Conservation (phyloP, 2,329 filamentous ascomycete genomes). For the Leptographium galeiforme region DNA sequence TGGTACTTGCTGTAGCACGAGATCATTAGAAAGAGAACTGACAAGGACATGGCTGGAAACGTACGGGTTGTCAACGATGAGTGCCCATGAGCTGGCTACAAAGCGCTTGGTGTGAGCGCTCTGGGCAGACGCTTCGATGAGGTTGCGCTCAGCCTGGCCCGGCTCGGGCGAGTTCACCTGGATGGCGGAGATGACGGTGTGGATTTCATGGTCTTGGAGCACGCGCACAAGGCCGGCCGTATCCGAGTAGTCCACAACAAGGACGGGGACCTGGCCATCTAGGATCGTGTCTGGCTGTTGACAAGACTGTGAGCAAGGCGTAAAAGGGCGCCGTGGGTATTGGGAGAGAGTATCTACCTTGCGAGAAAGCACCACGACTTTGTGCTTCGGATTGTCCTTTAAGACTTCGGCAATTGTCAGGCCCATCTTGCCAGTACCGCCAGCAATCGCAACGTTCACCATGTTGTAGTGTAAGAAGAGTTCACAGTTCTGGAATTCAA, state of each 20-base stretch:
- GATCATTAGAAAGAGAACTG: no score
- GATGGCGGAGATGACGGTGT: background rate
- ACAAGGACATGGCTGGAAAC: no score
- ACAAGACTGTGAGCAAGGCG: background rate
- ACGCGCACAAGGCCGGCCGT: background rate
- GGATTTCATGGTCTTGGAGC: background rate
- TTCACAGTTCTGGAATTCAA: no score
- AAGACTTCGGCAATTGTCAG: background rate
- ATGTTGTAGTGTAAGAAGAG: no score
- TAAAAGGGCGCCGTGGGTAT: background rate
- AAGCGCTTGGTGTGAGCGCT: no score
- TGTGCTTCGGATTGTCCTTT: background rate
- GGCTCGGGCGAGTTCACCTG: background rate
- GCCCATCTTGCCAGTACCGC: background rate
- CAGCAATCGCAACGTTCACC: no score
- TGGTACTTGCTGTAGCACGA: no score
- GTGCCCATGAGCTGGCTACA: no score
- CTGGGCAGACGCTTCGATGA: background rate
- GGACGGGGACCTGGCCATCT: background rate
- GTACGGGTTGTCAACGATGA: no score
- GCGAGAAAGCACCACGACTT: background rate
- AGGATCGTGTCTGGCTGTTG: background rate
- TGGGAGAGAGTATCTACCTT: background rate
- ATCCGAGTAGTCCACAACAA: background rate
- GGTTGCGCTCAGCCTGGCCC: background rate